Conservation (phyloP, 176 grass and related monocot genomes). For the Oryza nivara region DNA sequence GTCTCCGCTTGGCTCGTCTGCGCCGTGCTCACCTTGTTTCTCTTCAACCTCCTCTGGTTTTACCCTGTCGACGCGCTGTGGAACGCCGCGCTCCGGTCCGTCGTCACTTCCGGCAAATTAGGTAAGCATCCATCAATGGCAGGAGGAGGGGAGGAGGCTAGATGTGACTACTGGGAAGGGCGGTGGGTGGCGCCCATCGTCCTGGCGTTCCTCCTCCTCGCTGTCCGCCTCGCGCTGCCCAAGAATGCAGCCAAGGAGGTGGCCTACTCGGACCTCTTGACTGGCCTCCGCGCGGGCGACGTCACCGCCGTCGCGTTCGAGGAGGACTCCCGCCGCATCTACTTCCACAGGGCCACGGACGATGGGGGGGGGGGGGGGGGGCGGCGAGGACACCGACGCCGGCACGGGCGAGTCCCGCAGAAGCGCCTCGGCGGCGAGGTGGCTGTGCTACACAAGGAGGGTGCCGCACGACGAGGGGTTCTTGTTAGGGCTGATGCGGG, state of each 20-base stretch:
- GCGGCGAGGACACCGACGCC: not conserved
- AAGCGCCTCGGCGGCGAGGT: conserved; percentile 30
- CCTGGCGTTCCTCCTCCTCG: conserved; percentile 53
- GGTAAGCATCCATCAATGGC: not conserved
- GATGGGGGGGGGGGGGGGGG: not conserved
- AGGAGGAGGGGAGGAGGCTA: not conserved
- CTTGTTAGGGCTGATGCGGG: conserved; percentile 77
- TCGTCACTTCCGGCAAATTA: not conserved
- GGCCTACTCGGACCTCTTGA: conserved; percentile 78
- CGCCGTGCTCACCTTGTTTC: not conserved
- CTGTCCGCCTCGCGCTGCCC: conserved; percentile 51
- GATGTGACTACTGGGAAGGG: conserved; percentile 44
- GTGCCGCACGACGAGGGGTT: conserved; percentile 85
- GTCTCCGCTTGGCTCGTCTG: not conserved
- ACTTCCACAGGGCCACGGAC: conserved; percentile 59
- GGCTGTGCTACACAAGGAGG: conserved; percentile 73
- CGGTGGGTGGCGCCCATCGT: conserved; percentile 52
- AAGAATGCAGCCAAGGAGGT: conserved; percentile 62
- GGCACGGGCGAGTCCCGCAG: conserved; percentile 17
- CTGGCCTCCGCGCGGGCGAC: conserved; percentile 56
- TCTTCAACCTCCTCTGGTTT: not conserved
- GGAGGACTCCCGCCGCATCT: conserved; percentile 85
- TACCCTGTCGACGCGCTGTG: not conserved
- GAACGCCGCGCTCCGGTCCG: not conserved
- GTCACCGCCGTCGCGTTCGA: conserved; percentile 68